phyloP scores from a whole-genome alignment of 2,329 filamentous ascomycete genomes.

The Talaromyces islandicus region DNA sequence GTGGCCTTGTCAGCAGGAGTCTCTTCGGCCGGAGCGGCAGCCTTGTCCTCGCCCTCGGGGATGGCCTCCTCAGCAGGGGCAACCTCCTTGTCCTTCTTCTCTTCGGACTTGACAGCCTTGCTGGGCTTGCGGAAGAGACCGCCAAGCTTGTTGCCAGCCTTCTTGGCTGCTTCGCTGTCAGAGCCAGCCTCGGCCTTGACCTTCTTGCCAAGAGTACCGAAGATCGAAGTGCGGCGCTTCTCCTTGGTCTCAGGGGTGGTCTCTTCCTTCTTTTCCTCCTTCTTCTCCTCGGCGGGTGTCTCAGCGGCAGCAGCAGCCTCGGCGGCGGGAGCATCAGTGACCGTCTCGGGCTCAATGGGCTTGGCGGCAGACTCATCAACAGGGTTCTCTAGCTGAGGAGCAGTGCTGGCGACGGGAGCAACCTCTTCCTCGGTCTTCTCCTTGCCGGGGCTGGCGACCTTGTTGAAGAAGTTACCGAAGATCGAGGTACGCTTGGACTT shows the following conservation, averaged over 20 bases:
- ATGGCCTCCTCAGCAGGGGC: slow-evolving; percentile 22
- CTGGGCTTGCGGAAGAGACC: slow-evolving; percentile 45
- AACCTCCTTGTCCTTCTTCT: slow-evolving; percentile 29
- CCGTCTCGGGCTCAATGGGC: slow-evolving; percentile 35
- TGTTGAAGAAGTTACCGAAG: slow-evolving; percentile 73
- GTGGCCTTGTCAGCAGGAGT: slow-evolving; percentile 19
- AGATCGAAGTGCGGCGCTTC: slow-evolving; percentile 49
- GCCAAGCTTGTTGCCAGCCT: slow-evolving; percentile 41
- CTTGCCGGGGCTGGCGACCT: slow-evolving; percentile 45
- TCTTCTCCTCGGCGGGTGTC: slow-evolving; percentile 18
- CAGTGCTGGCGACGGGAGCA: slow-evolving; percentile 43
- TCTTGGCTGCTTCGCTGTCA: slow-evolving; percentile 42
- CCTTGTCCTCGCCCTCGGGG: slow-evolving; percentile 23
- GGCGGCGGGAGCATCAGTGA: slow-evolving; percentile 36
- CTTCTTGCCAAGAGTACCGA: slow-evolving; percentile 51
- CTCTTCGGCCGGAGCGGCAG: slow-evolving; percentile 16
- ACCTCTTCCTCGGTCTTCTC: slow-evolving; percentile 45
- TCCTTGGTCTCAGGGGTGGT: slow-evolving; percentile 18
- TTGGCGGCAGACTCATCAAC: slow-evolving; percentile 32
- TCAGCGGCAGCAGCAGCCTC: slow-evolving; percentile 24
- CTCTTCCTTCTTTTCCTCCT: slow-evolving; percentile 23
- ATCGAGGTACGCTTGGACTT: slow-evolving; percentile 77
- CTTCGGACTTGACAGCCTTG: slow-evolving; percentile 40
- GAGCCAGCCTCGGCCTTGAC: slow-evolving; percentile 44
- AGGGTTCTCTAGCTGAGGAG: slow-evolving; percentile 44